Evolutionary conservation across 2,329 filamentous ascomycete genomes (phyloP), one percentile per base, ranked within the genome.

Genomic region (Aspergillus amoenus): DNA sequence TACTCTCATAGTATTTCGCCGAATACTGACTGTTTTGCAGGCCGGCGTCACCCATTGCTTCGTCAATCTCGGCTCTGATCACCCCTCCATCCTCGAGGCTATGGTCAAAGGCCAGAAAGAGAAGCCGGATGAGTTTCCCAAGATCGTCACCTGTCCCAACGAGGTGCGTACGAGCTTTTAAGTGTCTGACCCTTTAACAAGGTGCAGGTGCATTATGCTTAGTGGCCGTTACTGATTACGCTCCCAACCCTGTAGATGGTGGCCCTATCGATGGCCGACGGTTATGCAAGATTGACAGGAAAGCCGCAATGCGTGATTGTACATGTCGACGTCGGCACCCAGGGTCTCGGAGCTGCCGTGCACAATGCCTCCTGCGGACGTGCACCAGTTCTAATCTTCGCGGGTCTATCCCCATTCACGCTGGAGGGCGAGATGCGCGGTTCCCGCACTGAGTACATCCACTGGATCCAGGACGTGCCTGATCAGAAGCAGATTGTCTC

Each of bases 391-490:
- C 74, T 93, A 45, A 85, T 93, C 55, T 93, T 93, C 65, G 90
- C 90, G 1, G 90, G 90, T 4, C 76, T 93, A 15, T 90, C 86
- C 11, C 90, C 90, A 0, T 90, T 86, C 69, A 93, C 90, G 0
- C 81, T 88, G 30, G 88, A 92, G 65, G 90, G 90, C 15, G 90
- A 93, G 73, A 84, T 89, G 76, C 82, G 87, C 1, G 90, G 90
- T 12, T 87, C 83, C n/a, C 81, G 90, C 53, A 92, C 89, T 1
- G 90, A 93, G 73, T 93, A 90, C 70, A 93, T 92, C 64, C 90
- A 93, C 71, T 93, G 90, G 89, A 88, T 93, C 32, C 90, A 93
- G 67, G 89, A 93, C 72, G 88, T 92, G 3, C 89, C 88, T 0
- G 89, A 93, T 66, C 90, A 93, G 72, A 90, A 88, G 71, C 83